phyloP scores from a whole-genome alignment of 768 basidiomycete genomes.

The Leccinum subtestaceum region DNA sequence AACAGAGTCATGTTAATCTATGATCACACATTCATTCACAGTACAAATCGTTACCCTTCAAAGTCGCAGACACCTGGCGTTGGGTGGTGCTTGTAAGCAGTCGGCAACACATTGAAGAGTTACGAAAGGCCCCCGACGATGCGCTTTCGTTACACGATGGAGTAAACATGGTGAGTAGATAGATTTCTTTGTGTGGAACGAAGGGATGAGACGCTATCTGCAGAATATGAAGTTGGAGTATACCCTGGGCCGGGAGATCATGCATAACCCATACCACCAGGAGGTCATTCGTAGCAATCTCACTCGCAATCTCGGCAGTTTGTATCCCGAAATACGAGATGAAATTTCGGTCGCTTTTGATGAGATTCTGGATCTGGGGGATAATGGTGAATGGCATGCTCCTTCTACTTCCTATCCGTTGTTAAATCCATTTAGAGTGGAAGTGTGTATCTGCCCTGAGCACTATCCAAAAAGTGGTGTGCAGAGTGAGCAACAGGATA shows the following conservation, averaged over 20 bases:
- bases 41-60: neutral
- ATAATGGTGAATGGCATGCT: neutral
- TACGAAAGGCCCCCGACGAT: conserved; percentile 40
- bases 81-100: neutral
- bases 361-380: neutral
- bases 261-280: conserved; percentile 32
- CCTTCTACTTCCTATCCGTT: neutral
- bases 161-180: conserved; percentile 26
- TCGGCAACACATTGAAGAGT: neutral
- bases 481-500: neutral
- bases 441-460: neutral
- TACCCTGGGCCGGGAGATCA: conserved; percentile 35
- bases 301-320: conserved; percentile 34
- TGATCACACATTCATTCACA: neutral
- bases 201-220: neutral
- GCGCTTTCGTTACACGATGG: conserved; percentile 36
- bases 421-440: neutral
- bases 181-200: neutral
- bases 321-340: neutral
- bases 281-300: conserved; percentile 28
- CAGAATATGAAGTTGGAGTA: conserved; percentile 39
- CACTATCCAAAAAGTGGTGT: neutral
- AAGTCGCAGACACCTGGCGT: neutral
- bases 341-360: neutral
- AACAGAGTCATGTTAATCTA: neutral